Base-by-base conservation (phyloP, 163 green algal genomes). In the Chlorella variabilis region DNA sequence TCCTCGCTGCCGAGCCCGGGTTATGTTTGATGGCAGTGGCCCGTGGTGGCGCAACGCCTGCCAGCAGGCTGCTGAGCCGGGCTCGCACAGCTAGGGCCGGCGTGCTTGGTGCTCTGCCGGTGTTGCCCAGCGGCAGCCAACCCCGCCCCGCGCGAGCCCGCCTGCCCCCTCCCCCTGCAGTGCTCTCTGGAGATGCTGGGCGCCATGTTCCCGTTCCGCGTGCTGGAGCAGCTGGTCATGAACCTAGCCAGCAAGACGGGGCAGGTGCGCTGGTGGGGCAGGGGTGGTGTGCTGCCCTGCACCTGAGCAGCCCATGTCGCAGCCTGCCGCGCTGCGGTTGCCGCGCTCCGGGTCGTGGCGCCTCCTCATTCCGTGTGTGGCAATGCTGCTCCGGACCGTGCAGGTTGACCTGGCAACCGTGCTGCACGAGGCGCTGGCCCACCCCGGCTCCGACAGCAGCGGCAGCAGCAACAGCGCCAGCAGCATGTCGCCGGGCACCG, bases 141-240 rank as follows among this genome's bases (percentile, higher is more conserved):
- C n/a, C n/a, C n/a, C n/a, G n/a, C n/a, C n/a, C n/a, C n/a, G n/a
- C n/a, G n/a, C n/a, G n/a, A n/a, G n/a, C n/a, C n/a, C n/a, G n/a
- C n/a, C n/a, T n/a, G n/a, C n/a, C n/a, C n/a, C n/a, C n/a, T n/a
- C n/a, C n/a, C n/a, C n/a, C n/a, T n/a, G 48, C 62, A 82, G 77
- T 39, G 31, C 48, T 67, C n/a, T 48, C 65, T 83, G 34, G 63
- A 83, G 15, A 69, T 83, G 63, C 63, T 83, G 66, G 59, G 49
- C 1, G 66, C 34, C 45, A 61, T 77, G 11, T 83, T 83, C 51
- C 77, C 77, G 6, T 66, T 66, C 20, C 49, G 21, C 2, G 36
- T 77, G 34, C 51, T 83, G 66, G 77, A 68, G 8, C 36, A 70
- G 36, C 77, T 83, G 77, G 31, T 83, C 27, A 4, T 48, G 45